These are phyloP conservation scores for Rhinocladiella mackenziei DNA, from an alignment of 2,329 filamentous ascomycete species.

Conservation along the genomic window DNA sequence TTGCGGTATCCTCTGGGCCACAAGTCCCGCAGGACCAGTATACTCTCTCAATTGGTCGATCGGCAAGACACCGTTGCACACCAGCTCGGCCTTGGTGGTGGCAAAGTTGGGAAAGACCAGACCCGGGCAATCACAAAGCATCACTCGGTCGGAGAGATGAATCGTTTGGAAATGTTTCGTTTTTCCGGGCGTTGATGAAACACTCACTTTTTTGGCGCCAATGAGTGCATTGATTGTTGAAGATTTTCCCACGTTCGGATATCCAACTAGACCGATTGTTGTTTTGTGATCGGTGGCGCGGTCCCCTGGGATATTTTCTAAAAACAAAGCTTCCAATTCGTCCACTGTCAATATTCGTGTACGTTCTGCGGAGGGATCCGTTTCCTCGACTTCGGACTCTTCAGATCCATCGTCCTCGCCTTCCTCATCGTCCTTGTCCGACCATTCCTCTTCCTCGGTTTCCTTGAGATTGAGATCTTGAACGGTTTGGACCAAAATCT, in stretches of 20 bases:
- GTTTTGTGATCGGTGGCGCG: slow-evolving; percentile 61
- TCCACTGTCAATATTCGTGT: slow-evolving; percentile 86
- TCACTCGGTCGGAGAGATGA: slow-evolving; percentile 80
- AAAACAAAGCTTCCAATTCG: slow-evolving; percentile 84
- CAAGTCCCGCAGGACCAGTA: slow-evolving; percentile 77
- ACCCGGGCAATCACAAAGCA: slow-evolving; percentile 96
- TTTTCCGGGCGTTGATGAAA: slow-evolving; percentile 94
- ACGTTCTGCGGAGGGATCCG: slow-evolving; percentile 28
- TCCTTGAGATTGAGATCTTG: slow-evolving; percentile 27
- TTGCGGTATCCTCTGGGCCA: slow-evolving; percentile 81
- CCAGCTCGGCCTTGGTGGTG: slow-evolving; percentile 90
- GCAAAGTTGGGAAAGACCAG: slow-evolving; percentile 98
- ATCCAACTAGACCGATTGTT: slow-evolving; percentile 89
- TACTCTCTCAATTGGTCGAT: slow-evolving; percentile 96
- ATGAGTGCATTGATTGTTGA: slow-evolving; percentile 99
- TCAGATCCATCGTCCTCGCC: slow-evolving; percentile 37
- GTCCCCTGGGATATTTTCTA: slow-evolving; percentile 63
- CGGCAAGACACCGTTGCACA: slow-evolving; percentile 89
- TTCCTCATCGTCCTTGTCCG: slow-evolving; percentile 38
- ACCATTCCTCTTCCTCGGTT: slow-evolving; percentile 30
- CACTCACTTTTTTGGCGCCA: slow-evolving; percentile 95
- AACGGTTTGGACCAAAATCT: slow-evolving; percentile 22
- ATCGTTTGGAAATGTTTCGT: slow-evolving; percentile 99
- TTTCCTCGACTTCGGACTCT: slow-evolving; percentile 43
- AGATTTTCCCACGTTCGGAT: slow-evolving; percentile 98